Evolutionary conservation across 163 green algal genomes (phyloP).

Genomic region (Prototheca wickerhamii): DNA sequence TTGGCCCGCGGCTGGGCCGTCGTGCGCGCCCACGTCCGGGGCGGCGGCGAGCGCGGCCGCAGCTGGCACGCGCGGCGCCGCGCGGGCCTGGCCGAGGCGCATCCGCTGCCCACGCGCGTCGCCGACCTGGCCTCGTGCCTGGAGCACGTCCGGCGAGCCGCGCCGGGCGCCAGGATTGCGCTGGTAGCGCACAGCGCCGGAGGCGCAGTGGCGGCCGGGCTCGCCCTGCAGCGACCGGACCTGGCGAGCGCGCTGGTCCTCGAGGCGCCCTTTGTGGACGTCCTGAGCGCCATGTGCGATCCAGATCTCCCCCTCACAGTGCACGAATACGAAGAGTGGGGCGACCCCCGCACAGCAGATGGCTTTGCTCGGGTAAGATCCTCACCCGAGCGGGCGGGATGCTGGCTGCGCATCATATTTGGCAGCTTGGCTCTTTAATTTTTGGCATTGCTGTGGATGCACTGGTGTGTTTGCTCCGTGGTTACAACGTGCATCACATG

Average conservation of each 20-base stretch:
- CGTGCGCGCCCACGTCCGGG: constrained; percentile 36
- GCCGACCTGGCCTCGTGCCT: constrained; percentile 44
- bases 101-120: constrained; percentile 35
- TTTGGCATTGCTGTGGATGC: too few species aligned
- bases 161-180: constrained; percentile 28
- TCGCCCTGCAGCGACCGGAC: constrained; percentile 28
- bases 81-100: constrained; percentile 7
- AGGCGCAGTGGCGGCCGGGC: constrained; percentile 33
- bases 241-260: constrained; percentile 44
- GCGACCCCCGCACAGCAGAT: constrained; percentile 28
- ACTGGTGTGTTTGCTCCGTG: too few species aligned
- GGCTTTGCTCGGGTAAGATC: constrained; percentile 8
- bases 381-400: background rate
- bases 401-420: background rate
- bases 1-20: constrained; percentile 54
- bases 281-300: constrained; percentile 44
- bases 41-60: constrained; percentile 44
- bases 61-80: constrained; percentile 30
- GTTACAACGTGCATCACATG: too few species aligned
- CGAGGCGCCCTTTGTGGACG: constrained; percentile 60
- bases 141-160: constrained; percentile 19
- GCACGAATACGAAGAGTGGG: constrained; percentile 71
- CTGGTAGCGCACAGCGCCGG: constrained; percentile 50
- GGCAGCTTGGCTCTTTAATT: too few species aligned
- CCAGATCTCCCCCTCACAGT: constrained; percentile 39